These are phyloP conservation scores for Glarea lozoyensis DNA, from an alignment of 495 filamentous ascomycete species.

Conservation along the genomic window DNA sequence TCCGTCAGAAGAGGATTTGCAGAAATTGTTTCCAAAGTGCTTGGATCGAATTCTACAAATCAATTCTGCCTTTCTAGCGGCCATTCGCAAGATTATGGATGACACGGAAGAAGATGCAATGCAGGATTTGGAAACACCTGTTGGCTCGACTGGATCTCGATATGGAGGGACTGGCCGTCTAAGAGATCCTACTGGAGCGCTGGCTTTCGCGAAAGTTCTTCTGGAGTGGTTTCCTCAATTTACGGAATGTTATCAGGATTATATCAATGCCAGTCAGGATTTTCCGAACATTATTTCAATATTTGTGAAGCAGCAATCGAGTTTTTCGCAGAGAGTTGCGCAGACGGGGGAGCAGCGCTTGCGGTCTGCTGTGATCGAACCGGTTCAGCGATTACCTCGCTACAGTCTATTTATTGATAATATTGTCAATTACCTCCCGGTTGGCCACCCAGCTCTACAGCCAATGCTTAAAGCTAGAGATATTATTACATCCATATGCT, in stretches of 20 bases:
- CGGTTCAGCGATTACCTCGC: constrained; percentile 86
- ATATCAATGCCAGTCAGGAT: constrained; percentile 75
- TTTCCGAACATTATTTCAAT: constrained; percentile 72
- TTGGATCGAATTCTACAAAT: constrained; percentile 67
- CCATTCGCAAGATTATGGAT: constrained; percentile 66
- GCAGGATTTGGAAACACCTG: constrained; percentile 51
- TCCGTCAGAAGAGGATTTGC: constrained; percentile 61
- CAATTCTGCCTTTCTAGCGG: constrained; percentile 69
- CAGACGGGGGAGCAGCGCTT: constrained; percentile 85
- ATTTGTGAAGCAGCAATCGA: constrained; percentile 68
- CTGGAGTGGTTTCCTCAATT: constrained; percentile 88
- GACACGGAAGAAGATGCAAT: constrained; percentile 75
- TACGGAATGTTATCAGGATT: constrained; percentile 78
- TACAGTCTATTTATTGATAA: constrained; percentile 96
- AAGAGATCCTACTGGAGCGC: constrained; percentile 63
- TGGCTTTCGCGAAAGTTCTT: constrained; percentile 66
- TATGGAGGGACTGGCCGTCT: constrained; percentile 31
- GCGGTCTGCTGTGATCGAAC: constrained; percentile 90
- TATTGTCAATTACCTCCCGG: constrained; percentile 74
- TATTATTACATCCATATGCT: constrained; percentile 90
- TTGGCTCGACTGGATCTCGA: constrained; percentile 32
- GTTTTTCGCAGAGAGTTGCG: constrained; percentile 67
- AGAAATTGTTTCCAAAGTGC: constrained; percentile 70
- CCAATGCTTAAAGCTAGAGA: constrained; percentile 77
- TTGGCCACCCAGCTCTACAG: constrained; percentile 72